phyloP scores from a whole-genome alignment of 257 asterid species.

The Fraxinus excelsior region DNA sequence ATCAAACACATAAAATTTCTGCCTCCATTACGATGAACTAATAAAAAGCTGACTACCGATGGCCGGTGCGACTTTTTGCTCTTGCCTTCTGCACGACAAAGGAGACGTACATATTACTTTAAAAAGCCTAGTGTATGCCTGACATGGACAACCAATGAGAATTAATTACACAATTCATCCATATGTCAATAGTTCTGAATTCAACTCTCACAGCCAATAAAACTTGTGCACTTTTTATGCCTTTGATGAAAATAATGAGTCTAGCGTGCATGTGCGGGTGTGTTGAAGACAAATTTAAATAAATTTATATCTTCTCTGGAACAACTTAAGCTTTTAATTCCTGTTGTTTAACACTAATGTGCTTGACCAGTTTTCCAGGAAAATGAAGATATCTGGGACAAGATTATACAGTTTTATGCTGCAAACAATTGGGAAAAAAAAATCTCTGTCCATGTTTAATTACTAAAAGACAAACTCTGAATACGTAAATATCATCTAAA shows the following conservation, averaged over 20 bases:
- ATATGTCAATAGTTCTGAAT: background rate
- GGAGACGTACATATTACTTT: slow-evolving; percentile 2
- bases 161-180: background rate
- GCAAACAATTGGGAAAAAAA: background rate
- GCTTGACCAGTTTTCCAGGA: background rate
- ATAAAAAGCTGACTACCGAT: slow-evolving; percentile 45
- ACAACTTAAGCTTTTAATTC: background rate
- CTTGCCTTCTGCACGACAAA: slow-evolving; percentile 64
- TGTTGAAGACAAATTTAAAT: background rate
- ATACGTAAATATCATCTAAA: background rate
- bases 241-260: background rate
- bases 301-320: background rate
- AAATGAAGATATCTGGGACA: background rate
- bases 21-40: slow-evolving; percentile 17
- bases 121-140: background rate
- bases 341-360: background rate
- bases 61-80: slow-evolving; percentile 65
- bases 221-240: background rate
- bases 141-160: background rate
- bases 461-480: background rate
- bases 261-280: background rate
- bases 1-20: slow-evolving; percentile 9
- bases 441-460: background rate
- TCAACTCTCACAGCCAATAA: too few species aligned
- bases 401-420: background rate